Evolutionary conservation across 768 basidiomycete species (phyloP), one percentile per base, ranked within the genome.

Genomic region (Leccinum longicurvipes): DNA sequence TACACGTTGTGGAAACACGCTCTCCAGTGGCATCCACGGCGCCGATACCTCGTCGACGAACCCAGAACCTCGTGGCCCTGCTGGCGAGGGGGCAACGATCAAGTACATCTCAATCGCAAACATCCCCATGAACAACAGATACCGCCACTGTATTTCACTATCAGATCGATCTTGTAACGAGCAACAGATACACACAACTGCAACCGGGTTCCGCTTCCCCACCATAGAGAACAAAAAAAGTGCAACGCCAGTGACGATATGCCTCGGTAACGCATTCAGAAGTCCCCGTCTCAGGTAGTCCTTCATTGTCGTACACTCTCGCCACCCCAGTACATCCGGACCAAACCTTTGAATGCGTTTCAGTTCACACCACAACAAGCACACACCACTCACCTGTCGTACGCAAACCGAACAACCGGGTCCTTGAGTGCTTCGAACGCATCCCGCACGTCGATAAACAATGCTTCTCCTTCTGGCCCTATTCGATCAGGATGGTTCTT

Each of bases 351-450:
- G 24, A 45, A 42, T 24, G 2, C 23, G 48, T 39, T 24, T 49
- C 23, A 52, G 27, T 11, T 19, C 6, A 23, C 47, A 23, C 10
- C 36, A 19, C 36, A 19, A 19, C n/a, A 39, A 4, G 4, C 10
- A 3, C n/a, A 48, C 14, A 47, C 0, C 19, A 67, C 81, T 51
- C 61, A 89, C 87, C 91, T 79, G 64, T 94, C 92, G 67, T 94
- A 94, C 0, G 91, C 92, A 74, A 92, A 93, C 48, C 91, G 72
- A 45, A 84, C 84, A 9, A 81, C 76, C 3, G 92, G 91, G 60
- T 91, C 79, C 67, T 86, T 90, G 25, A 94, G 69, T 2, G 87
- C 84, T 60, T 94, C 91, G 60, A 84, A 93, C 31, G 84, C 88
- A 64, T 86, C 82, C 56, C 89, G 74, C 5, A 89, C 84, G 46